Base-by-base conservation (phyloP, 495 filamentous ascomycete species). In the Penicillium coffeae region DNA sequence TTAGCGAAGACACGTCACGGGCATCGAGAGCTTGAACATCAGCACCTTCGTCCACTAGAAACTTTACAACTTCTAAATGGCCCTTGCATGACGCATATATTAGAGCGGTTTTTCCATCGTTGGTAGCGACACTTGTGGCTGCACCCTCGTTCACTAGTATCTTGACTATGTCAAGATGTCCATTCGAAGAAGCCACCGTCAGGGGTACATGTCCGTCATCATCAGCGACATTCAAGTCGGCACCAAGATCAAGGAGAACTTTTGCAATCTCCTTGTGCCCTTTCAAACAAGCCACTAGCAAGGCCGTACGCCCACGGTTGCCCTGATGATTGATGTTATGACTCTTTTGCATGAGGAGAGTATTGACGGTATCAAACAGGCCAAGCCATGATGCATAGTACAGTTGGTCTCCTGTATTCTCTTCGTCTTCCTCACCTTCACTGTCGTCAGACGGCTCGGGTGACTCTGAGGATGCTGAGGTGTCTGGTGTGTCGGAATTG, bases 361-460 rank as follows among this genome's bases (percentile, higher is more conserved):
- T 16, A 9, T 42, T 20, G 25, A 40, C 20, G 8, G 19, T 42
- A 21, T 48, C 38, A 1, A 13, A 8, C 16, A 48, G 13, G 16
- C 46, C 37, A 14, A 48, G n/a, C 21, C 25, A 42, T 3, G 46
- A 25, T 21, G 46, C 38, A n/a, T 41, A 48, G 27, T 41, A 48
- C 15, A 48, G 8, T 1, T 37, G 46, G 20, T 4, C 10, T 5
- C 25, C 10, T 30, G 5, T 4, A 30, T 5, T 4, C 25, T 30
- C 25, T 30, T 30, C 25, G 25, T 30, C 25, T 5, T 4, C 25
- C 25, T 30, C 25, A 10, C 5, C 4, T 30, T 30, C 25, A 30
- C 10, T 10, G 10, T 30, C 25, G 10, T 30, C 25, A 30, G 4
- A 4, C 25, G 25, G 10, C 10, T 5, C 10, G 7, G 13, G 6